Conservation (phyloP, 208 protist species). For the Trypanosoma avium region DNA sequence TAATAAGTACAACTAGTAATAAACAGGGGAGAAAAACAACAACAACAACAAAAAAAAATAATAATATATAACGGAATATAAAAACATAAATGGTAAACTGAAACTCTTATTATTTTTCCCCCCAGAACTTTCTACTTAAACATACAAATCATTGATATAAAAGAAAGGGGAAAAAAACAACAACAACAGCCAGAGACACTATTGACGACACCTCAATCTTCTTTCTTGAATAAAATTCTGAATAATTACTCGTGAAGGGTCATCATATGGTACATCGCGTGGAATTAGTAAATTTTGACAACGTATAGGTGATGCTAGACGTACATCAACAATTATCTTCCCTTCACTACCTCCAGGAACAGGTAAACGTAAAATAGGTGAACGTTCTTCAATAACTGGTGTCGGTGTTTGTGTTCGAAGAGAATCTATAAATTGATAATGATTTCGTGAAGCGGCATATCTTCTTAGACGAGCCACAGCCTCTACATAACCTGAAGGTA, state of each 20-base stretch:
- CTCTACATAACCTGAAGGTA: conserved; percentile 77
- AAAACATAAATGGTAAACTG: no score
- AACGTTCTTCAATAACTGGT: neutral
- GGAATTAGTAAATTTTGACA: neutral
- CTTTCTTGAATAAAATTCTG: conserved; percentile 9
- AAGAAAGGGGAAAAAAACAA: no score
- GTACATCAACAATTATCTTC: conserved; percentile 44
- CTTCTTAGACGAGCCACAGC: conserved; percentile 65
- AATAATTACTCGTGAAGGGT: conserved; percentile 25
- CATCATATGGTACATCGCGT: conserved; percentile 21
- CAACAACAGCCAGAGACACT: no score
- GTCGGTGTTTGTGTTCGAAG: neutral
- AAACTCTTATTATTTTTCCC: no score
- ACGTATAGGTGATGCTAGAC: conserved; percentile 30
- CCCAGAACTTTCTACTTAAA: no score
- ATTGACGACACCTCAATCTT: neutral
- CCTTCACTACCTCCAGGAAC: conserved; percentile 21
- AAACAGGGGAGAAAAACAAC: no score
- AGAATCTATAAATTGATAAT: conserved; percentile 23
- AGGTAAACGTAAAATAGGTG: conserved; percentile 67
- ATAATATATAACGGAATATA: no score
- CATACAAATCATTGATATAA: no score
- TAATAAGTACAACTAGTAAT: no score
- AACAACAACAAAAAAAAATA: no score
- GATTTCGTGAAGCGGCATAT: conserved; percentile 36